phyloP scores from a whole-genome alignment of 176 grass and related monocot genomes.

The Echinochloa phyllopogon region DNA sequence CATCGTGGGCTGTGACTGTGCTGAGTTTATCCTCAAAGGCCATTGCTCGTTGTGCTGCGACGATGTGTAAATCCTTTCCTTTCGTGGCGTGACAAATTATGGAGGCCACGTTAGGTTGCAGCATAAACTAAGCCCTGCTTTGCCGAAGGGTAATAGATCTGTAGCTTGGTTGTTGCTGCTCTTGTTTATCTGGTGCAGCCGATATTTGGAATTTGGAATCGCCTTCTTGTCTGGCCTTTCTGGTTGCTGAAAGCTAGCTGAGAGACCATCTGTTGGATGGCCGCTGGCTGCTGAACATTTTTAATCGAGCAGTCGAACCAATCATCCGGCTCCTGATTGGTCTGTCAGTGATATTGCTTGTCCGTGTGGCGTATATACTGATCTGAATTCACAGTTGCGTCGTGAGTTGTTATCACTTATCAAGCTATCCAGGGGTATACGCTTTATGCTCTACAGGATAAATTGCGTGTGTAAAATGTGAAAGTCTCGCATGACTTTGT shows the following conservation, averaged over 20 bases:
- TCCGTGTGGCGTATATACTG: neutral
- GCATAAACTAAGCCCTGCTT: neutral
- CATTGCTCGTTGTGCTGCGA: neutral
- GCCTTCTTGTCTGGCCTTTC: neutral
- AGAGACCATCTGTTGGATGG: neutral
- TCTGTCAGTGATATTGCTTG: neutral
- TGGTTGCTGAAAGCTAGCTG: neutral
- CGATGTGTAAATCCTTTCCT: neutral
- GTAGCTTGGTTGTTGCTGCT: neutral
- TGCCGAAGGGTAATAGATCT: neutral
- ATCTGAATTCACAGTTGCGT: neutral
- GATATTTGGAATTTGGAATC: neutral
- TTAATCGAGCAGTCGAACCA: neutral
- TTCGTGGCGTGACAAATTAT: neutral
- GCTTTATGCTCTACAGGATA: neutral
- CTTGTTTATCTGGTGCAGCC: neutral
- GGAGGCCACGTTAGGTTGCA: conserved; percentile 31
- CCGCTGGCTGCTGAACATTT: neutral
- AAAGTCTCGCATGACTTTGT: neutral
- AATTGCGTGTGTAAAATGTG: neutral
- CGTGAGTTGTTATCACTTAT: neutral
- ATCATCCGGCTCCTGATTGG: neutral
- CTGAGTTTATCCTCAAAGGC: conserved; percentile 6
- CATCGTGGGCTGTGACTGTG: conserved; percentile 44
- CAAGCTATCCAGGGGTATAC: neutral